Conservation (phyloP, 176 grass and related monocot genomes). For the Tuctoria greenei region DNA sequence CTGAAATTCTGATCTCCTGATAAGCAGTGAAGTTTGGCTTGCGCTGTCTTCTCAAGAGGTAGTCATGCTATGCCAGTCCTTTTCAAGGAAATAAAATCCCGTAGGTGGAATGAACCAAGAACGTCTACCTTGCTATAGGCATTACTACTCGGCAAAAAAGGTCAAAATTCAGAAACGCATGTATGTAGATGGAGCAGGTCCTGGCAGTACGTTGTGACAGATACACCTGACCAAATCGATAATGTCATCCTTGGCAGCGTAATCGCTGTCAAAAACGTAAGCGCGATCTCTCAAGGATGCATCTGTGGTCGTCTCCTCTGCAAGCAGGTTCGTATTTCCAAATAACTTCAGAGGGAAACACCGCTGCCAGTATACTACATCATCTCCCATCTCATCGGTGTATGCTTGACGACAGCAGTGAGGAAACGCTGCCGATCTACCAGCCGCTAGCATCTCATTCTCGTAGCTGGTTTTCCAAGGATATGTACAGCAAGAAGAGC, state of each 20-base stretch:
- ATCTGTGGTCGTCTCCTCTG: background rate
- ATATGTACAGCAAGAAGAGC: too few relatives aligned
- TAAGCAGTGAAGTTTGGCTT: conserved; percentile 14
- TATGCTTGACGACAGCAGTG: conserved; percentile 24
- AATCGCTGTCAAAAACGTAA: conserved; percentile 33
- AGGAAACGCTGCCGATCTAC: background rate
- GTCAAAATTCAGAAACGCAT: conserved; percentile 28
- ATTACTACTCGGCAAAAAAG: background rate
- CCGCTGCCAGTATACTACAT: background rate
- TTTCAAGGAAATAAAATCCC: conserved; percentile 25
- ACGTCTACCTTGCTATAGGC: background rate
- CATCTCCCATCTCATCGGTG: background rate
- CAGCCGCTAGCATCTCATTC: background rate
- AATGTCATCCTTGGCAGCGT: too few relatives aligned
- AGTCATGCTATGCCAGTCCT: conserved; percentile 41
- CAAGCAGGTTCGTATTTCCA: background rate
- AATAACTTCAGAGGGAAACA: background rate
- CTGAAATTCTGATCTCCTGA: background rate
- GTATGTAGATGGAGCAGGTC: conserved; percentile 14
- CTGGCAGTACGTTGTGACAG: conserved; percentile 8
- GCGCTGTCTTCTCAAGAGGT: background rate
- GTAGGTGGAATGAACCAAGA: conserved; percentile 4
- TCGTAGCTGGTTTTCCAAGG: too few relatives aligned
- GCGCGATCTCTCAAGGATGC: background rate
- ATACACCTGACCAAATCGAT: conserved; percentile 27